Evolutionary conservation across 495 filamentous ascomycete species (phyloP).

Genomic region (Parathielavia hyrcaniae): DNA sequence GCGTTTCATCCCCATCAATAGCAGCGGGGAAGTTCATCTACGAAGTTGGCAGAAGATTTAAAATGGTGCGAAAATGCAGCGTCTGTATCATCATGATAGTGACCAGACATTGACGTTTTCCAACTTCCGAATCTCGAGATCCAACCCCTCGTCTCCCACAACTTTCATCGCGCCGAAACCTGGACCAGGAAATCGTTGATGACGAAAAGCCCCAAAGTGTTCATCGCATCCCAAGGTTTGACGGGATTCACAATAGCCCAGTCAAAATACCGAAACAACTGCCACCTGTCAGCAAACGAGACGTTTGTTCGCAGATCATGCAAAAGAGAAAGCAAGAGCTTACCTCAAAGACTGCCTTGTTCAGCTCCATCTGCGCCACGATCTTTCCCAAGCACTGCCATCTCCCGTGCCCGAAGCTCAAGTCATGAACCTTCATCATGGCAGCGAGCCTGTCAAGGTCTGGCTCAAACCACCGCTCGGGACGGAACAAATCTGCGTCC

Average conservation of each 20-base stretch:
- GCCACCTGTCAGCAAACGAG: not conserved
- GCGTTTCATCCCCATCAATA: no score
- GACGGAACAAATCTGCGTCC: conserved; percentile 44
- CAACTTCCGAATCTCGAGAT: no score
- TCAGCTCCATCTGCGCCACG: conserved; percentile 39
- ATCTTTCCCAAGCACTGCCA: conserved; percentile 37
- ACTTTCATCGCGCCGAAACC: conserved; percentile 12
- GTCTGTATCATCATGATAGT: no score
- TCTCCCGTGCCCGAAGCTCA: conserved; percentile 36
- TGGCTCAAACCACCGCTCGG: conserved; percentile 50
- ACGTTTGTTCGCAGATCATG: not conserved
- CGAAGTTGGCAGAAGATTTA: no score
- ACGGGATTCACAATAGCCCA: conserved; percentile 40
- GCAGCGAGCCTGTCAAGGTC: conserved; percentile 17
- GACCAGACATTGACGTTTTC: no score
- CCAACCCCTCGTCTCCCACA: not conserved
- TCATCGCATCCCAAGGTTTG: conserved; percentile 32
- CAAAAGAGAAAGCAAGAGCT: conserved; percentile 6
- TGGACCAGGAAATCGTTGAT: conserved; percentile 21
- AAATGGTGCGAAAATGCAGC: no score
- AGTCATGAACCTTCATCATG: conserved; percentile 22
- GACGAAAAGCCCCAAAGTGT: conserved; percentile 14
- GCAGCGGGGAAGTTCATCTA: no score
- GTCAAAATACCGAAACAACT: conserved; percentile 49
- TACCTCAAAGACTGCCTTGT: conserved; percentile 50